Conservation (phyloP, 495 filamentous ascomycete species). For the Neurospora terricola region DNA sequence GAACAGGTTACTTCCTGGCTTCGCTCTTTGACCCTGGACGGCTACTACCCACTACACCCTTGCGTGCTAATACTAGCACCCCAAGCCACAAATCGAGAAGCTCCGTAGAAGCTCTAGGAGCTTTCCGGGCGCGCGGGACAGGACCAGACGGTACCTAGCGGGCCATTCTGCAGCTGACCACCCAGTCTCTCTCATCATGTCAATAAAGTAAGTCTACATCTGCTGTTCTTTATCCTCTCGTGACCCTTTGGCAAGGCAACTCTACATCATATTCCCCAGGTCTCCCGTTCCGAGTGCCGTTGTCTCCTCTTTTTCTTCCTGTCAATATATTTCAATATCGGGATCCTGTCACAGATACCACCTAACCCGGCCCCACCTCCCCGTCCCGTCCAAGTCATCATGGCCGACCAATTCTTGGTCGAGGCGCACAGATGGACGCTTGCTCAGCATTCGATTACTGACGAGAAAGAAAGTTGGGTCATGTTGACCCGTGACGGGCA, state of each 20-base stretch:
- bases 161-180: conserved; percentile 32
- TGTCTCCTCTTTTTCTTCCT: not conserved
- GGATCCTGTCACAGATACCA: not conserved
- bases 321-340: not conserved
- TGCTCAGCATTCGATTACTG: conserved; percentile 22
- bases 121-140: conserved; percentile 17
- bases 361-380: not conserved
- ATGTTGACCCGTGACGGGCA: conserved; percentile 41
- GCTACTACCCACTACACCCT: conserved; percentile 17
- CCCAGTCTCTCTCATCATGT: conserved; percentile 45
- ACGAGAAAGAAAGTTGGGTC: conserved; percentile 42
- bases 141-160: conserved; percentile 14
- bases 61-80: conserved; percentile 15
- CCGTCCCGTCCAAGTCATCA: conserved; percentile 4
- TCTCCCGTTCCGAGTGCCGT: conserved; percentile 1
- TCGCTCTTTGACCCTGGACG: conserved; percentile 1
- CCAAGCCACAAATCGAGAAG: conserved; percentile 24
- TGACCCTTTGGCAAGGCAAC: conserved; percentile 12
- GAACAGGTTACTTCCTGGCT: conserved; percentile 11
- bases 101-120: conserved; percentile 17
- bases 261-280: conserved; percentile 14
- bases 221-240: conserved; percentile 9
- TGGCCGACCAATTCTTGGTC: conserved; percentile 37
- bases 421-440: conserved; percentile 32
- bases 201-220: conserved; percentile 54